Evolutionary conservation across 2,329 filamentous ascomycete genomes (phyloP).

Genomic region (Corniculantispora saksenae): DNA sequence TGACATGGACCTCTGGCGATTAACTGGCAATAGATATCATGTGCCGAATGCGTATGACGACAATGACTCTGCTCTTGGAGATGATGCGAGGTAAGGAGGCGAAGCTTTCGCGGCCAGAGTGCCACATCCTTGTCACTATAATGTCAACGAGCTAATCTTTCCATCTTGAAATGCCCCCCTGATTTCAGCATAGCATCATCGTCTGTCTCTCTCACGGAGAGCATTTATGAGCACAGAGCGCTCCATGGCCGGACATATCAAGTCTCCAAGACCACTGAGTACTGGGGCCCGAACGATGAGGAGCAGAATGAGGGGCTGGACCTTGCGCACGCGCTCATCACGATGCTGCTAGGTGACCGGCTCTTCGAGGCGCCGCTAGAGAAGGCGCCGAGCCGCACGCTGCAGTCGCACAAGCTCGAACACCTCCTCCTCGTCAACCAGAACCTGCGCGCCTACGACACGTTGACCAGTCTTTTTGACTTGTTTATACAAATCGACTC

Average conservation of each 20-base stretch:
- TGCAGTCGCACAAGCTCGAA: conserved; percentile 48
- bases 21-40: not conserved
- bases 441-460: conserved; percentile 48
- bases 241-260: conserved; percentile 36
- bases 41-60: conserved; percentile 23
- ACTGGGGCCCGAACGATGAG: conserved; percentile 32
- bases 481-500: conserved; percentile 67
- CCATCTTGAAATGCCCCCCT: not conserved
- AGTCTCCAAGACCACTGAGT: conserved; percentile 30
- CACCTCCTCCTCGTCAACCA: conserved; percentile 55
- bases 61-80: conserved; percentile 28
- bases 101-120: not conserved
- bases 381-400: conserved; percentile 52
- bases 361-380: conserved; percentile 21
- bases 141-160: not conserved
- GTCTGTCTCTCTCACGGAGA: conserved; percentile 34
- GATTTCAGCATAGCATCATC: conserved; percentile 27
- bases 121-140: not conserved
- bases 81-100: conserved; percentile 18
- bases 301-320: conserved; percentile 28
- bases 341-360: conserved; percentile 26
- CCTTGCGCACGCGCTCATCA: conserved; percentile 29
- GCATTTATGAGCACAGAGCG: conserved; percentile 34
- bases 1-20: not conserved
- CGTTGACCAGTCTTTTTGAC: conserved; percentile 51